Evolutionary conservation across 352 stramenopile species (phyloP).

Genomic region (Globisporangium parvum): DNA sequence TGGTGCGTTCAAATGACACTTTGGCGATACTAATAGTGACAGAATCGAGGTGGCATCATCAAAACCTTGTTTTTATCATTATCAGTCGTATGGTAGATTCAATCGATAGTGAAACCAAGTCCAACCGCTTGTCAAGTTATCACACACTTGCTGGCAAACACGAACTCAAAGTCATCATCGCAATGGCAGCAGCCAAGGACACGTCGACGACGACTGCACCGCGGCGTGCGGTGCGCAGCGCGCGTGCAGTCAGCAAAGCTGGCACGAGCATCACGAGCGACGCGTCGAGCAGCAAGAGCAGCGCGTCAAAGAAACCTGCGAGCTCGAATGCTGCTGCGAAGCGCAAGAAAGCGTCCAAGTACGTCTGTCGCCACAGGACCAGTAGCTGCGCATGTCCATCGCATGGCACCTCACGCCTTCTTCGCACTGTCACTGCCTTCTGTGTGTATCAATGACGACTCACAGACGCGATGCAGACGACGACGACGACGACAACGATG

Average conservation of each 20-base stretch:
- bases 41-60: too few species aligned
- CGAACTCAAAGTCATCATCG: too few species aligned
- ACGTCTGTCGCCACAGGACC: not conserved
- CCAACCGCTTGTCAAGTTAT: too few species aligned
- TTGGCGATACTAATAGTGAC: too few species aligned
- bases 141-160: too few species aligned
- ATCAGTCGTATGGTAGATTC: too few species aligned
- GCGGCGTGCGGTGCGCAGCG: not conserved
- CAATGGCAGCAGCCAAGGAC: constrained; percentile 1
- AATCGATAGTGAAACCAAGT: too few species aligned
- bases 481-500: constrained; percentile 27
- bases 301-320: not conserved
- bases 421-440: too few species aligned
- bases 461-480: constrained; percentile 1
- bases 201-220: not conserved
- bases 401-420: not conserved
- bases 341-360: constrained; percentile 7
- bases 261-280: constrained; percentile 7
- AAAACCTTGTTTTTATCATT: too few species aligned
- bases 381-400: not conserved
- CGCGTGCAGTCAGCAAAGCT: constrained; percentile 9
- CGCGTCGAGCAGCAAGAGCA: not conserved
- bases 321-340: not conserved
- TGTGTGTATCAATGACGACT: not conserved
- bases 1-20: too few species aligned